phyloP scores from a whole-genome alignment of 2,329 filamentous ascomycete genomes.

The Lojkania enalia region DNA sequence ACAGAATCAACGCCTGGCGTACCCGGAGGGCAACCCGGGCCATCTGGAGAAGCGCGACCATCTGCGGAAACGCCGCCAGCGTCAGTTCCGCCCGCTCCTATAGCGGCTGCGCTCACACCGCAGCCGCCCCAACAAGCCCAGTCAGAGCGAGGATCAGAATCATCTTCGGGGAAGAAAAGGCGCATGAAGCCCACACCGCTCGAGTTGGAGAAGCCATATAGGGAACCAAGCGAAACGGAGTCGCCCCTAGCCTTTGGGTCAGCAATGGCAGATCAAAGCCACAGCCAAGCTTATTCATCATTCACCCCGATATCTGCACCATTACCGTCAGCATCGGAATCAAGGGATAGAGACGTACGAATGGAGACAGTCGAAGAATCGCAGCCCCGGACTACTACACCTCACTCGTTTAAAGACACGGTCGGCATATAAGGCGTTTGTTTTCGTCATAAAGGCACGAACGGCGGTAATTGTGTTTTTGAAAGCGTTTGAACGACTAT shows the following conservation, averaged over 20 bases:
- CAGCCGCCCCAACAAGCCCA: conserved; percentile 28
- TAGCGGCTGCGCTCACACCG: conserved; percentile 28
- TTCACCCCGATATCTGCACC: conserved; percentile 44
- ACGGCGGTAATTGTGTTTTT: conserved; percentile 45
- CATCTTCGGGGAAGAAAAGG: conserved; percentile 42
- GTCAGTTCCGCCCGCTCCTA: conserved; percentile 20
- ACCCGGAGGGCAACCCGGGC: too few relatives aligned
- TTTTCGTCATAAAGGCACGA: conserved; percentile 42
- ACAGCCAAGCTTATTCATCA: conserved; percentile 35
- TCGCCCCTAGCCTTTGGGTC: conserved; percentile 37
- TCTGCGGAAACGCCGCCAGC: conserved; percentile 34
- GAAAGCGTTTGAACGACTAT: conserved; percentile 44
- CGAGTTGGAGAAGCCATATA: conserved; percentile 35
- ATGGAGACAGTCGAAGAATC: conserved; percentile 46
- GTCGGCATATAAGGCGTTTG: conserved; percentile 48
- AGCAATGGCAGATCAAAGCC: conserved; percentile 25
- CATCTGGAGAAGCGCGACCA: conserved; percentile 27
- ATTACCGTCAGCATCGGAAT: conserved; percentile 36
- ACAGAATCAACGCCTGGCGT: conserved; percentile 25
- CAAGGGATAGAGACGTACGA: conserved; percentile 36
- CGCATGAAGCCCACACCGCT: conserved; percentile 36
- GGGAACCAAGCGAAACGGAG: conserved; percentile 31
- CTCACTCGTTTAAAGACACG: conserved; percentile 49
- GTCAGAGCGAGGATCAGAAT: conserved; percentile 34
- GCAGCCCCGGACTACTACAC: conserved; percentile 44